A percentile compares a stretch with the other conserved stretches of the same genome.
These are phyloP conservation scores for Penstemon davidsonii DNA, from an alignment of 257 asterid genomes.

Conservation along the genomic window DNA sequence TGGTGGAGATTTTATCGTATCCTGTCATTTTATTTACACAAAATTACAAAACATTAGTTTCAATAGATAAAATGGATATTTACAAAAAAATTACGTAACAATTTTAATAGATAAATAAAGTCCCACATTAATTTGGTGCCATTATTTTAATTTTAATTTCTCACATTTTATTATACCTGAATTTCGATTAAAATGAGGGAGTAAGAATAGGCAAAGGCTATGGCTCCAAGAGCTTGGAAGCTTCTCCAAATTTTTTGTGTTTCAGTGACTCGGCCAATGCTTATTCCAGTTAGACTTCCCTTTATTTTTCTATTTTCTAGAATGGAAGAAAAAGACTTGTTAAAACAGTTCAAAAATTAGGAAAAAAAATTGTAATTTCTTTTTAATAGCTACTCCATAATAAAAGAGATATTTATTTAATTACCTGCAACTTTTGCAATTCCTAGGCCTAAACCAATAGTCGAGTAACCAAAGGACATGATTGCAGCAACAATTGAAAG, in stretches of 20 bases:
- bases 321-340: background rate
- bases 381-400: background rate
- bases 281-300: conserved; percentile 23
- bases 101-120: too few species aligned
- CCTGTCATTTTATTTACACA: background rate
- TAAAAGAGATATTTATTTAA: too few species aligned
- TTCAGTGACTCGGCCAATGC: conserved; percentile 29
- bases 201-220: conserved; percentile 65
- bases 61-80: too few species aligned
- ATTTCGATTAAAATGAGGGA: conserved; percentile 56
- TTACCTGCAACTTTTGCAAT: conserved; percentile 55
- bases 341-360: background rate
- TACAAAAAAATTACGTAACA: too few species aligned
- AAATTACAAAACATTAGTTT: background rate
- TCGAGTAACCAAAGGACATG: conserved; percentile 59
- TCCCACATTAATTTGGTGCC: too few species aligned
- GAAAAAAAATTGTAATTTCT: background rate
- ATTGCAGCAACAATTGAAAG: conserved; percentile 57
- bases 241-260: conserved; percentile 51
- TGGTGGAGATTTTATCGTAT: conserved; percentile 31
- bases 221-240: conserved; percentile 55
- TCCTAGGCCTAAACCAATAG: conserved; percentile 56
- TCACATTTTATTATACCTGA: conserved; percentile 17
- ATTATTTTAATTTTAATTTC: too few species aligned
- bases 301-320: background rate